These are phyloP conservation scores for Purpureocillium takamizusanense DNA, from an alignment of 2,329 filamentous ascomycete species.

Conservation along the genomic window DNA sequence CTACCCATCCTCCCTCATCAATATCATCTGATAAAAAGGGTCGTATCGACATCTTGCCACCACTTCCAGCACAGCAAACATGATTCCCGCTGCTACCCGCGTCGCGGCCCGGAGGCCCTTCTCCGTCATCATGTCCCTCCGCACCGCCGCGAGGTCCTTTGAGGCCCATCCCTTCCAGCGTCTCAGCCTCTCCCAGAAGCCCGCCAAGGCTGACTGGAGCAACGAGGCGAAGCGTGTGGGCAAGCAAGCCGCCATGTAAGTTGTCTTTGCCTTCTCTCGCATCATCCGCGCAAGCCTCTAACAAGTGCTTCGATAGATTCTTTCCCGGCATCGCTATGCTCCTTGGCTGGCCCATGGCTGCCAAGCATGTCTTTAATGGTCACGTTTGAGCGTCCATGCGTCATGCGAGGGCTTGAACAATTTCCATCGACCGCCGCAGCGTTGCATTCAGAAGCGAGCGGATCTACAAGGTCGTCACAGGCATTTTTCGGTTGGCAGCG, in stretches of 20 bases:
- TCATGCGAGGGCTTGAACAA: too few species aligned
- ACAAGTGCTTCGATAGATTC: constrained; percentile 18
- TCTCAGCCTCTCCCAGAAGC: constrained; percentile 15
- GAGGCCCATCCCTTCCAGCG: constrained; percentile 28
- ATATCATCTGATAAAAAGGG: neutral
- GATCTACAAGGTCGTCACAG: too few species aligned
- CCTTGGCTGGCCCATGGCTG: constrained; percentile 24
- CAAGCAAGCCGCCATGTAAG: constrained; percentile 23
- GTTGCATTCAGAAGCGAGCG: too few species aligned
- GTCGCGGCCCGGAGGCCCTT: constrained; percentile 21
- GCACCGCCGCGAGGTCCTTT: constrained; percentile 21
- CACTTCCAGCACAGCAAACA: constrained; percentile 9
- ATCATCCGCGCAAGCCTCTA: neutral
- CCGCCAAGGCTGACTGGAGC: constrained; percentile 21
- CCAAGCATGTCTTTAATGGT: constrained; percentile 19
- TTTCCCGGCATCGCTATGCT: constrained; percentile 21
- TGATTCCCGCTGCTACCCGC: constrained; percentile 19
- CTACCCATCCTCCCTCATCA: neutral
- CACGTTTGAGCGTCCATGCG: constrained; percentile 13
- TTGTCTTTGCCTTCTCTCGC: too few species aligned
- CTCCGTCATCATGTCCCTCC: constrained; percentile 23
- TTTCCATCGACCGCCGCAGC: too few species aligned
- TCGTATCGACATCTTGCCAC: neutral
- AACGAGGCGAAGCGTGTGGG: constrained; percentile 21
- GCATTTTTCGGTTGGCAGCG: too few species aligned